These are phyloP conservation scores for Podospora comata DNA, from an alignment of 495 filamentous ascomycete species.

Conservation along the genomic window DNA sequence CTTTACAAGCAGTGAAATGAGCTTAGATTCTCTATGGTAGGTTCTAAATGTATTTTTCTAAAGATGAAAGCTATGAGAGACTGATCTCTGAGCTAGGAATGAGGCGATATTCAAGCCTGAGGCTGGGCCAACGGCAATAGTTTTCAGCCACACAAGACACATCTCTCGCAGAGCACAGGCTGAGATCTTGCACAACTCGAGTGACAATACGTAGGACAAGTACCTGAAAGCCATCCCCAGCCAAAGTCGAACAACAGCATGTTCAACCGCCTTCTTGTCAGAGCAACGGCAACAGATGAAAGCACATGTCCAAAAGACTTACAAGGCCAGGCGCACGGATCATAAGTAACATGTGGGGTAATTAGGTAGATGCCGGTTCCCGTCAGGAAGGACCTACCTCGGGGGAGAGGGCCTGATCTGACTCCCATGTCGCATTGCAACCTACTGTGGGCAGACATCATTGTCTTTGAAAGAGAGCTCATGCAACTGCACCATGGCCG, in stretches of 20 bases:
- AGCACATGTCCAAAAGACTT: neutral
- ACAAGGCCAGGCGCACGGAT: neutral
- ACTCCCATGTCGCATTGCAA: neutral
- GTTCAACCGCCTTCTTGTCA: too few species aligned
- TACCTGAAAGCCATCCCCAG: neutral
- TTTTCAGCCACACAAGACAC: neutral
- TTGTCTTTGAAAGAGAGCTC: neutral
- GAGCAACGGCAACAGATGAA: neutral
- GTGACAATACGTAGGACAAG: neutral
- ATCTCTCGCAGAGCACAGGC: neutral
- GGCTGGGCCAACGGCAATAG: neutral
- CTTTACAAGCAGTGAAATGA: too few species aligned
- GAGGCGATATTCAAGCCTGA: neutral
- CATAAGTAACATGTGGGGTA: neutral
- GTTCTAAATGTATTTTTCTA: too few species aligned
- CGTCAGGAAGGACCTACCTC: neutral
- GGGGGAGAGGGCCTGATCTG: neutral
- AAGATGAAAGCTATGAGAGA: too few species aligned
- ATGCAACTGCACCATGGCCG: conserved; percentile 1
- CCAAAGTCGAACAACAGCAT: neutral
- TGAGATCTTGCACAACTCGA: neutral
- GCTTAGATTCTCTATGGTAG: too few species aligned
- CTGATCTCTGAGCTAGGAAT: neutral
- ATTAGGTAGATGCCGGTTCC: neutral
- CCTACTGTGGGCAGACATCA: conserved; percentile 1